Percentiles rank a stretch among this genome's conserved stretches.
Evolutionary conservation across 2,329 filamentous ascomycete genomes (phyloP).

Genomic region (Epichloe bromicola): DNA sequence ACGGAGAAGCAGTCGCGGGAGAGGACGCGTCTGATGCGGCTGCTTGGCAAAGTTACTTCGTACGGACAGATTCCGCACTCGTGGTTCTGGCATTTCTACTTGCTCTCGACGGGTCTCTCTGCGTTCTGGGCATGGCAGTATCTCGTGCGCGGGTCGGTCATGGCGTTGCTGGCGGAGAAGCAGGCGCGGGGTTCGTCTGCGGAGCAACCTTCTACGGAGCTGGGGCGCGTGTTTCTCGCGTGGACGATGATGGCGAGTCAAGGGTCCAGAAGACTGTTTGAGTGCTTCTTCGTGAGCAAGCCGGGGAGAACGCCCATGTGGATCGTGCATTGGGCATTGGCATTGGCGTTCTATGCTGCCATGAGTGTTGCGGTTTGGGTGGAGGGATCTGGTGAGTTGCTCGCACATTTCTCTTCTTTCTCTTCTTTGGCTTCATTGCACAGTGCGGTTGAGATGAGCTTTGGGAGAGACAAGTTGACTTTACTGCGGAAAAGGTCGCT

Average conservation of each 20-base stretch:
- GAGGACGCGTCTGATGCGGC: background rate
- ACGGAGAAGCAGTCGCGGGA: background rate
- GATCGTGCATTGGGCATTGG: conserved; percentile 70
- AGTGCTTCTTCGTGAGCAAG: conserved; percentile 53
- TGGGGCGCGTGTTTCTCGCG: conserved; percentile 48
- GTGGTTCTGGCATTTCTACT: conserved; percentile 86
- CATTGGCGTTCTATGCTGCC: conserved; percentile 61
- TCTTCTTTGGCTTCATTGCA: background rate
- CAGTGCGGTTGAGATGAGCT: background rate
- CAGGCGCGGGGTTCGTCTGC: conserved; percentile 11
- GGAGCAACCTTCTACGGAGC: conserved; percentile 31
- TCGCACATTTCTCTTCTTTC: background rate
- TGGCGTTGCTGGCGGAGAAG: conserved; percentile 33
- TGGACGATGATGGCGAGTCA: conserved; percentile 69
- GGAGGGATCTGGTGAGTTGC: conserved; percentile 55
- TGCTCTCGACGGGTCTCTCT: conserved; percentile 55
- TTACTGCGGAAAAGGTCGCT: background rate
- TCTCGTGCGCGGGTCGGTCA: conserved; percentile 35
- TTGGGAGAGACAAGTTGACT: background rate
- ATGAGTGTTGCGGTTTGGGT: conserved; percentile 73
- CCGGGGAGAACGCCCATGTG: conserved; percentile 63
- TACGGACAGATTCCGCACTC: conserved; percentile 60
- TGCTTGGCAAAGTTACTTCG: conserved; percentile 14
- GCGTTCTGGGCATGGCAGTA: conserved; percentile 63
- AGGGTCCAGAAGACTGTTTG: conserved; percentile 60